Evolutionary conservation across 495 filamentous ascomycete genomes (phyloP), one percentile per base, ranked within the genome.

Genomic region (Daldinia concentrica): DNA sequence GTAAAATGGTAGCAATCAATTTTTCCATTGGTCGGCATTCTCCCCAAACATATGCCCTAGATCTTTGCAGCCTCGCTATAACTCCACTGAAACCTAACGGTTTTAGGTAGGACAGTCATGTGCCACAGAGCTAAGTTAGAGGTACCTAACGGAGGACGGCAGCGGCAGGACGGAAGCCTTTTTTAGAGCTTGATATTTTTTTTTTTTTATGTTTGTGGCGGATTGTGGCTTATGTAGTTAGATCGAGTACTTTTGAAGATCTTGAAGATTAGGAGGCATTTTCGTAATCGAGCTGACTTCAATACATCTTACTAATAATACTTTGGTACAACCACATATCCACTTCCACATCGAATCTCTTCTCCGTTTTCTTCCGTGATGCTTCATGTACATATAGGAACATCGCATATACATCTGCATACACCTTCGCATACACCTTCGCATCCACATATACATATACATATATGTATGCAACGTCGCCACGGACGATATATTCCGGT

Each of bases 141-240:
- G 7, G 2, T 29, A 9, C 30, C 52, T 29, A 45, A 45, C 41
- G 41, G 41, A 45, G 17, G 19, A 45, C 41, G 41, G 41, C 41
- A 45, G 52, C 45, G 27, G 27, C 27, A 29, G 29, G 29, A 32
- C 58, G 24, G 50, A 52, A 12, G 24, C 50, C 6, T n/a, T n/a
- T n/a, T n/a, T 12, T 15, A 52, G 24, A 17, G n/a, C 7, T 22
- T 24, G 11, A 15, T 1, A 52, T 15, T 15, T n/a, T 26, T n/a
- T n/a, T n/a, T n/a, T n/a, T n/a, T 30, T 61, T 56, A 64, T 56
- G 48, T 45, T 27, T 72, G 69, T 72, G 69, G 69, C 69, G 68
- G 41, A 51, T 57, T 19, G 54, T 32, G 30, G 30, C 26, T 30
- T 29, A 27, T 54, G 7, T 29, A 30, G 22, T 54, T 14, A 17